Percentiles rank a stretch among this genome's conserved stretches.
These are phyloP conservation scores for Cytospora piceae DNA, from an alignment of 2,329 filamentous ascomycete species.

Conservation along the genomic window DNA sequence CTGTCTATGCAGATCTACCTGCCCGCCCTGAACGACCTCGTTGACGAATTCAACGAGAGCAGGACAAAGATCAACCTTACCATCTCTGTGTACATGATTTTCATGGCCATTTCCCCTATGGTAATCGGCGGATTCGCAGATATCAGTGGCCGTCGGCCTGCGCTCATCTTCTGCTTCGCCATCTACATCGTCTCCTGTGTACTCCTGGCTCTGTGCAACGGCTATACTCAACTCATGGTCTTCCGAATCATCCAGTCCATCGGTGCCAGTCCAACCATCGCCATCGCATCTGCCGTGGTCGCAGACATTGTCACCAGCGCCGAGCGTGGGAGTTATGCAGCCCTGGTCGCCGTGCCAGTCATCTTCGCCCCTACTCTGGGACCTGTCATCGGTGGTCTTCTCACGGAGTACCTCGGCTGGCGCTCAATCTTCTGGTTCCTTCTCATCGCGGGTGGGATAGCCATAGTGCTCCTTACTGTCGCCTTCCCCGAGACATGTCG, in stretches of 20 bases:
- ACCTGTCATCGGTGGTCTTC: slow-evolving; percentile 57
- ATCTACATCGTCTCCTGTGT: slow-evolving; percentile 59
- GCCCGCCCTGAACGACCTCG: slow-evolving; percentile 54
- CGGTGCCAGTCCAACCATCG: slow-evolving; percentile 62
- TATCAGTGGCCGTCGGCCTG: slow-evolving; percentile 54
- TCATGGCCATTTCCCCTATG: slow-evolving; percentile 62
- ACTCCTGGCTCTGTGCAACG: slow-evolving; percentile 53
- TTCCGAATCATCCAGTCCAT: slow-evolving; percentile 60
- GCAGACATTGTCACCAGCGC: slow-evolving; percentile 65
- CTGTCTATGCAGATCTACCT: slow-evolving; percentile 57
- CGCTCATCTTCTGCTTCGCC: slow-evolving; percentile 56
- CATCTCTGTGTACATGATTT: slow-evolving; percentile 60
- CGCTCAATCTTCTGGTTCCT: slow-evolving; percentile 60
- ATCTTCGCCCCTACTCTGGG: slow-evolving; percentile 49
- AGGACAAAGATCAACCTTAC: slow-evolving; percentile 51
- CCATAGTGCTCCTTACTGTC: slow-evolving; percentile 44
- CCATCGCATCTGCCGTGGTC: slow-evolving; percentile 61
- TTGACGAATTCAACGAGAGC: slow-evolving; percentile 51
- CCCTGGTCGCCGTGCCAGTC: slow-evolving; percentile 28
- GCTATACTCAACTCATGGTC: slow-evolving; percentile 54
- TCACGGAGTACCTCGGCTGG: slow-evolving; percentile 58
- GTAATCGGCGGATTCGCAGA: slow-evolving; percentile 56
- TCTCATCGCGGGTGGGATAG: slow-evolving; percentile 45
- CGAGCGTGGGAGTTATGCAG: slow-evolving; percentile 57
- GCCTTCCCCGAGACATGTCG: slow-evolving; percentile 51